Evolutionary conservation across 2,329 filamentous ascomycete species (phyloP).

Genomic region (Paraphoma sp.): DNA sequence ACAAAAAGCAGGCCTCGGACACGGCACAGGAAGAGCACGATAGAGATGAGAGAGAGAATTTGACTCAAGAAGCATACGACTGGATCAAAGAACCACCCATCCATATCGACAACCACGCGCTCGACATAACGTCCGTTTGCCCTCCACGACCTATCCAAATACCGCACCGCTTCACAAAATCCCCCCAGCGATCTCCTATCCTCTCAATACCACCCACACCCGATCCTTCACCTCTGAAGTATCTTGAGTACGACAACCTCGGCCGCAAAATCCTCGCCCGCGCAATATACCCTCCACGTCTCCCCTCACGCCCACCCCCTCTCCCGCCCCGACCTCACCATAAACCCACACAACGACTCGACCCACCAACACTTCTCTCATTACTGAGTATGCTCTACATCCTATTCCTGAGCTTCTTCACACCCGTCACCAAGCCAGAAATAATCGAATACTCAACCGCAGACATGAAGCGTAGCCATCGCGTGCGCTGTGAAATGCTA

Average conservation of each 20-base stretch:
- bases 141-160: no score
- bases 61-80: no score
- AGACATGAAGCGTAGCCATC: not conserved
- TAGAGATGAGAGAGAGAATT: no score
- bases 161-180: no score
- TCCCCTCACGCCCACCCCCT: not conserved
- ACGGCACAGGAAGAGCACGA: no score
- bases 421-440: not conserved
- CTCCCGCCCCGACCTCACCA: not conserved
- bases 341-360: not conserved
- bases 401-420: not conserved
- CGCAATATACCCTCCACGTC: not conserved
- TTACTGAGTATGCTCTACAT: not conserved
- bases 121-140: no score
- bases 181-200: no score
- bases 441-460: not conserved
- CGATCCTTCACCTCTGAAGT: no score
- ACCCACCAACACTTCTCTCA: not conserved
- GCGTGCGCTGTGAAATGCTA: not conserved
- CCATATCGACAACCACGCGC: no score
- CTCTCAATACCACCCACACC: no score
- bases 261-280: not conserved
- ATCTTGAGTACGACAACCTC: no score
- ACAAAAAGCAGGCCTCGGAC: not conserved
- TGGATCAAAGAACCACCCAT: no score